A percentile compares a stretch with the other conserved stretches of the same genome.
phyloP scores from a whole-genome alignment of 2,329 filamentous ascomycete genomes.

The Fusarium drepaniforme region DNA sequence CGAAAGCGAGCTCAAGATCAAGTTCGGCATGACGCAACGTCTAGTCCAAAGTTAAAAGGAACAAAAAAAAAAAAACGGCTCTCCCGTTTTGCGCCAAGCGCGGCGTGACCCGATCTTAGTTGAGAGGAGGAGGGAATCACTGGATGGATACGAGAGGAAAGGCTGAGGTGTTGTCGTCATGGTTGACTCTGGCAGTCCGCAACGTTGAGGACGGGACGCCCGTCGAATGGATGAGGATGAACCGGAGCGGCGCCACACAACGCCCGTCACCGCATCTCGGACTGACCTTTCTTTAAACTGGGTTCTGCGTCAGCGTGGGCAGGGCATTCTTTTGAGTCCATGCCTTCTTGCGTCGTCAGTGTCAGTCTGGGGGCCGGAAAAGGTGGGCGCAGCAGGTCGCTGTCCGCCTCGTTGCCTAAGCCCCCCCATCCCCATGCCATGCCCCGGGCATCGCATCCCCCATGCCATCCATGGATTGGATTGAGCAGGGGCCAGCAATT shows the following conservation, averaged over 20 bases:
- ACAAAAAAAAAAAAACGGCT: not conserved
- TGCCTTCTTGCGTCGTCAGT: not conserved
- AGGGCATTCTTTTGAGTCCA: slow-evolving; percentile 26
- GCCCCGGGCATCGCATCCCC: not conserved
- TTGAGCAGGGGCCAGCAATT: slow-evolving; percentile 16
- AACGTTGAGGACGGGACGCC: not conserved
- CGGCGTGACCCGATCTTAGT: not conserved
- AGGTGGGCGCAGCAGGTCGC: slow-evolving; percentile 23
- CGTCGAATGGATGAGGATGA: not conserved
- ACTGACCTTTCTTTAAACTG: not conserved
- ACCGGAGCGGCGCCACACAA: not conserved
- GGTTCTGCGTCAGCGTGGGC: not conserved
- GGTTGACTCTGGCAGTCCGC: not conserved
- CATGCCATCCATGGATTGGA: not conserved
- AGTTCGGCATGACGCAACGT: slow-evolving; percentile 24
- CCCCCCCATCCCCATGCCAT: slow-evolving; percentile 22
- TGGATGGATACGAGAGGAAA: not conserved
- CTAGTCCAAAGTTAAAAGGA: not conserved
- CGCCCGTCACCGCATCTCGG: not conserved
- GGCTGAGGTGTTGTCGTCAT: not conserved
- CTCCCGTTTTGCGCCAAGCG: not conserved
- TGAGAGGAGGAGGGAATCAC: not conserved
- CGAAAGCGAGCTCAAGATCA: not conserved
- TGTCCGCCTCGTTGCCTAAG: slow-evolving; percentile 47
- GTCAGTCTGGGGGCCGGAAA: slow-evolving; percentile 14